Conservation (phyloP, 495 filamentous ascomycete species). For the Darksidea phi region DNA sequence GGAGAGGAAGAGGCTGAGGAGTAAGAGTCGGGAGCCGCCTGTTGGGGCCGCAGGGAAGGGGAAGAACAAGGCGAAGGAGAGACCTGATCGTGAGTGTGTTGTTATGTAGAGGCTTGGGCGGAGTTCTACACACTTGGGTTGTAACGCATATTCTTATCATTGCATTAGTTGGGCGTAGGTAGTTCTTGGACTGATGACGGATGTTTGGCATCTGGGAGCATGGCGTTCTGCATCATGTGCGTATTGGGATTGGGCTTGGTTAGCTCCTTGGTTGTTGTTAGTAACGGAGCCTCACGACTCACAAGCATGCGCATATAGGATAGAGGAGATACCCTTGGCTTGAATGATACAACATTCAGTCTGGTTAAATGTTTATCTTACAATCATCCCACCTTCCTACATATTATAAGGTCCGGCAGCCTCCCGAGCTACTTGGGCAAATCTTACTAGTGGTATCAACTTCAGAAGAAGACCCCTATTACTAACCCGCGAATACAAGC, state of each 20-base stretch:
- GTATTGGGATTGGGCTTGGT: not conserved
- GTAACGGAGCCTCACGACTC: not conserved
- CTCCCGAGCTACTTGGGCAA: too few species aligned
- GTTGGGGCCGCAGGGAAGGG: constrained; percentile 45
- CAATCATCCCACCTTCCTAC: too few species aligned
- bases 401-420: too few species aligned
- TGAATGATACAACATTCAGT: too few species aligned
- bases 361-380: too few species aligned
- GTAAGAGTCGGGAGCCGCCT: constrained; percentile 40
- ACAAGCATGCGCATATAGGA: not conserved
- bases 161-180: not conserved
- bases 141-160: constrained; percentile 12
- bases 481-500: too few species aligned
- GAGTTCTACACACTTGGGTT: not conserved
- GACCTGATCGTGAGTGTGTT: constrained; percentile 69
- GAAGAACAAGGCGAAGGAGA: constrained; percentile 40
- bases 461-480: too few species aligned
- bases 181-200: too few species aligned
- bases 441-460: too few species aligned
- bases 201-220: too few species aligned
- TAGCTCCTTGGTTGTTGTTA: not conserved
- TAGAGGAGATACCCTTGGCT: constrained; percentile 21
- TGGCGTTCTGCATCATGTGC: not conserved
- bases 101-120: constrained; percentile 49
- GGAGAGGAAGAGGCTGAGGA: constrained; percentile 50